These are phyloP conservation scores for Epithele typhae DNA, from an alignment of 768 basidiomycete genomes.

Conservation along the genomic window DNA sequence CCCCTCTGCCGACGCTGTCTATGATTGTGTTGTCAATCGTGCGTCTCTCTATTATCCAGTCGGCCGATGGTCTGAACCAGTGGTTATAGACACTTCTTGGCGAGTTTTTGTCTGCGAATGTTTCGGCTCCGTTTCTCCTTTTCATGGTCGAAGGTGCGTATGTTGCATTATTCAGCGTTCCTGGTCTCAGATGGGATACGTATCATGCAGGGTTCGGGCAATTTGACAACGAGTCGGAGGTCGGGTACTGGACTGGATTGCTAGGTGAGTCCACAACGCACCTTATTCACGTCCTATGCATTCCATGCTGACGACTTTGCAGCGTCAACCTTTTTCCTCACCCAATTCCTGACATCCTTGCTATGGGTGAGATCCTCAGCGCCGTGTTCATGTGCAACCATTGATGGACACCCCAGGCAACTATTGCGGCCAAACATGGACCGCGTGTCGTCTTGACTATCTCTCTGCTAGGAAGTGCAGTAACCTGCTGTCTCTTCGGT, in stretches of 20 bases:
- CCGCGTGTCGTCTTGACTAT: slow-evolving; percentile 78
- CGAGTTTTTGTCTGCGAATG: slow-evolving; percentile 92
- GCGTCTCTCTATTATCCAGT: slow-evolving; percentile 8
- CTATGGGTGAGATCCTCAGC: slow-evolving; percentile 78
- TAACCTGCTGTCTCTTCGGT: slow-evolving; percentile 75
- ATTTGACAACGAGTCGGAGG: slow-evolving; percentile 73
- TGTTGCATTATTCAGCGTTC: neutral
- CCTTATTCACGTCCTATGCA: neutral
- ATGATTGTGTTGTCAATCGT: slow-evolving; percentile 94
- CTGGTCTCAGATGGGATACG: no score
- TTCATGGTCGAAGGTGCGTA: slow-evolving; percentile 89
- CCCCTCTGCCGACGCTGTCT: slow-evolving; percentile 79
- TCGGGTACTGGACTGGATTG: slow-evolving; percentile 87
- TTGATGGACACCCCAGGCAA: slow-evolving; percentile 69
- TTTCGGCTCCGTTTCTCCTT: slow-evolving; percentile 85
- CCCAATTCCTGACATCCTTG: slow-evolving; percentile 92
- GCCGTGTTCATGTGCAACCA: neutral
- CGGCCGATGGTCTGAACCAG: neutral
- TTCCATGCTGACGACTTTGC: neutral
- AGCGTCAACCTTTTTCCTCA: slow-evolving; percentile 88
- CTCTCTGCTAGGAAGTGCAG: slow-evolving; percentile 80
- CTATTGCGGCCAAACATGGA: slow-evolving; percentile 91
- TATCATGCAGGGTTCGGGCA: slow-evolving; percentile 54
- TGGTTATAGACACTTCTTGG: slow-evolving; percentile 78
- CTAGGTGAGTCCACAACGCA: slow-evolving; percentile 45